Evolutionary conservation across 192 early-diverging fungal species (phyloP).

Genomic region (Linnemannia zychae): DNA sequence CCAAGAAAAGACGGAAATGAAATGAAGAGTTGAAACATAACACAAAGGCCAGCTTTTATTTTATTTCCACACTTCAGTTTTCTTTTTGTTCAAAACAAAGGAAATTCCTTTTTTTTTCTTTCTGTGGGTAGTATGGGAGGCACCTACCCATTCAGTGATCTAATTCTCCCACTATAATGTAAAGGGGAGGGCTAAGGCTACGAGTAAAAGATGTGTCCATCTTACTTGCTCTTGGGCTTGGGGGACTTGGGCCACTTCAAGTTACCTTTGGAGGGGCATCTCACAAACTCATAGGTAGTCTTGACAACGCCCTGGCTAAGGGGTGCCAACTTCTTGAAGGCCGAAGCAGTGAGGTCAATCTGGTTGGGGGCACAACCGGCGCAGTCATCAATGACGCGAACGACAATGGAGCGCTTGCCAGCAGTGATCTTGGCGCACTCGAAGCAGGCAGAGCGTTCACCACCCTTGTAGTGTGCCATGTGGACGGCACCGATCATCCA

Average conservation of each 20-base stretch:
- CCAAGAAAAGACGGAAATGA: not conserved
- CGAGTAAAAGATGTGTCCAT: too few relatives aligned
- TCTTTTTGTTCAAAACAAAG: not conserved
- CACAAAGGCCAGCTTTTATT: slow-evolving; percentile 7
- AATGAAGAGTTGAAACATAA: not conserved
- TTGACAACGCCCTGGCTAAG: slow-evolving; percentile 31
- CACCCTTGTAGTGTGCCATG: slow-evolving; percentile 26
- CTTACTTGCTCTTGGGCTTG: too few relatives aligned
- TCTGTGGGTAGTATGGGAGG: not conserved
- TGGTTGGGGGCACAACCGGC: slow-evolving; percentile 42
- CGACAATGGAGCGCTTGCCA: slow-evolving; percentile 22
- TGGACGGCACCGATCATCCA: slow-evolving; percentile 54
- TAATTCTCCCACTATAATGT: too few relatives aligned
- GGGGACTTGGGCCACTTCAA: slow-evolving; percentile 36
- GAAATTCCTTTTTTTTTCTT: not conserved
- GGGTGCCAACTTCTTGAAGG: slow-evolving; percentile 40
- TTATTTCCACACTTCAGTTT: not conserved
- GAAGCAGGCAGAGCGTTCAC: slow-evolving; percentile 37
- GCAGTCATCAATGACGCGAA: slow-evolving; percentile 55
- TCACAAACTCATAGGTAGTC: slow-evolving; percentile 43
- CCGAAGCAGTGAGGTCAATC: slow-evolving; percentile 53
- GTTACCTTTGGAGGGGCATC: slow-evolving; percentile 32
- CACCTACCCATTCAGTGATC: too few relatives aligned
- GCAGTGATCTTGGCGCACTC: slow-evolving; percentile 47
- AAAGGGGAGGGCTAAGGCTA: too few relatives aligned